Conservation (phyloP, 441 rosid genomes). For the Croton laevigatus region DNA sequence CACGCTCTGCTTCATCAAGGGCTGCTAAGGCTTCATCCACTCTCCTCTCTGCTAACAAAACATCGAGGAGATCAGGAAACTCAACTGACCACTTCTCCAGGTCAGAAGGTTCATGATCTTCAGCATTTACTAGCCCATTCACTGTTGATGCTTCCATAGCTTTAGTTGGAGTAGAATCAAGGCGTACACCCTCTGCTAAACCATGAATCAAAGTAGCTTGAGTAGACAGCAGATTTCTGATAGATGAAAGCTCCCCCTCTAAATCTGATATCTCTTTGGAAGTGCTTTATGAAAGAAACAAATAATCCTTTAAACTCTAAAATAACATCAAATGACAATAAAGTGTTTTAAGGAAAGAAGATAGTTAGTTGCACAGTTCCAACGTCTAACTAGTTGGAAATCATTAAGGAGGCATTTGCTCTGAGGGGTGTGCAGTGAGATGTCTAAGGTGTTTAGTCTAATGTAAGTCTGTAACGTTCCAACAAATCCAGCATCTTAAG, state of each 20-base stretch:
- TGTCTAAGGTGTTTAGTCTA: not conserved
- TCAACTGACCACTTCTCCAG: slow-evolving; percentile 81
- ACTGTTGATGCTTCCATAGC: slow-evolving; percentile 42
- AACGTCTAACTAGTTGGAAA: not conserved
- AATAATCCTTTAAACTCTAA: slow-evolving; percentile 16
- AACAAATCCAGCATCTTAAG: not conserved
- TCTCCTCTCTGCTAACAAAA: slow-evolving; percentile 91
- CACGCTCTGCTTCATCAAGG: slow-evolving; percentile 78
- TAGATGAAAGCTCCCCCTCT: slow-evolving; percentile 95
- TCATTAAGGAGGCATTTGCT: not conserved
- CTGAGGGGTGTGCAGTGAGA: not conserved
- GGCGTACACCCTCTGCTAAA: slow-evolving; percentile 82
- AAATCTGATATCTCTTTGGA: slow-evolving; percentile 98
- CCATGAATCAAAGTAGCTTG: slow-evolving; percentile 92
- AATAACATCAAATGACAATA: not conserved
- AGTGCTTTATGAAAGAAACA: slow-evolving; percentile 51
- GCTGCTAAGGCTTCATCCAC: slow-evolving; percentile 89
- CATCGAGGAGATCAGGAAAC: slow-evolving; percentile 88
- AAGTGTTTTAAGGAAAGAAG: not conserved
- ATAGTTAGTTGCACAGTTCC: not conserved
- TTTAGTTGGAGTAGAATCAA: slow-evolving; percentile 48
- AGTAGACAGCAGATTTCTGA: slow-evolving; percentile 86
- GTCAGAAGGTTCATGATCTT: slow-evolving; percentile 67
- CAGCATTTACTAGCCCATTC: slow-evolving; percentile 36
- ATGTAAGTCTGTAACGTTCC: not conserved